Evolutionary conservation across 2,329 filamentous ascomycete species (phyloP), one percentile per base, ranked within the genome.

Genomic region (Paecilomyces dactylethromorphus): DNA sequence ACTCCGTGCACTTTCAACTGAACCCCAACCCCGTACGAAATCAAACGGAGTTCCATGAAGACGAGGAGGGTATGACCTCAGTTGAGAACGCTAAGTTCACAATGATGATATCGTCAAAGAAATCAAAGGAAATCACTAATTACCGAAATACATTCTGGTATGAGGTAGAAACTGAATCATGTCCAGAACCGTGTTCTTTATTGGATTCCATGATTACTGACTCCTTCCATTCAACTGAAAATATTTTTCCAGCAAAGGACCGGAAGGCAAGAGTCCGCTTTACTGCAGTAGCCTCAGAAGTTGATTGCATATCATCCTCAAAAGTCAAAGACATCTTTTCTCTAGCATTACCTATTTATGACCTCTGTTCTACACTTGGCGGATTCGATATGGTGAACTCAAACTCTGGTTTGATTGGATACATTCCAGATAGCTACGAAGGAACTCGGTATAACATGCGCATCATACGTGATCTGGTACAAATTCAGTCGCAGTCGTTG

Each of bases 141-240:
- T 35, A 3, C 15, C 11, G 32, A 3, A 13, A 11, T 35, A 35
- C 8, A 35, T 35, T 11, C 24, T 58, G 32, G 57, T 29, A 52
- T n/a, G 39, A 58, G 13, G 15, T 58, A n/a, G 57, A 58, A 13
- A 21, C 53, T 22, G 24, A 55, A 21, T 11, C 32, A 35, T 35
- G 32, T 2, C 32, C 32, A 7, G 32, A 35, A 35, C 32, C 32
- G 32, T n/a, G n/a, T n/a, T n/a, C n/a, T n/a, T n/a, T n/a, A n/a
- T n/a, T n/a, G n/a, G n/a, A n/a, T n/a, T 12, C 32, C 8, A 10
- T 35, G 11, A 35, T 13, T 35, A 10, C 32, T 35, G 11, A 2
- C 15, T 13, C 32, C 15, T 35, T 35, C 32, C 11, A 35, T 35
- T 10, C 32, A 35, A 35, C 32, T 35, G 11, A 3, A 35, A 13